A percentile compares a stretch with the other conserved stretches of the same genome.
Evolutionary conservation across 176 grass and related monocot genomes (phyloP).

Genomic region (Oryza australiensis): DNA sequence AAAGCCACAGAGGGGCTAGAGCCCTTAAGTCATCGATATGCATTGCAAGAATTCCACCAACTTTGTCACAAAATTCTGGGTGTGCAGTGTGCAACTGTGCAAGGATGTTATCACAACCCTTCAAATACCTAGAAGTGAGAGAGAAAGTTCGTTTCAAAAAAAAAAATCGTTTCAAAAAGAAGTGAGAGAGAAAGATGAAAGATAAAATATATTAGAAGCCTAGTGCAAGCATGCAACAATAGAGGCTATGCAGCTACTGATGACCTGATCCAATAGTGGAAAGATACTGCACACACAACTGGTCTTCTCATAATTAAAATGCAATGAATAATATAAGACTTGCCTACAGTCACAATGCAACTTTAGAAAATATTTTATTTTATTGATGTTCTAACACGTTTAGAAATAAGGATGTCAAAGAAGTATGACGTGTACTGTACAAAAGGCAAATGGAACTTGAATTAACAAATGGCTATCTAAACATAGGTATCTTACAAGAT

Average conservation of each 20-base stretch:
- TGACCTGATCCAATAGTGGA: not conserved
- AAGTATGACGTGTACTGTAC: not conserved
- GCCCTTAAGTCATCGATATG: conserved; percentile 91
- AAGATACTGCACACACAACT: not conserved
- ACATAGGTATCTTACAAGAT: not conserved
- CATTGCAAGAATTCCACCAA: conserved; percentile 82
- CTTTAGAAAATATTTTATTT: not conserved
- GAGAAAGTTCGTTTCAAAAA: no score
- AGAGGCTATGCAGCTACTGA: not conserved
- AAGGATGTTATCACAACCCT: conserved; percentile 96
- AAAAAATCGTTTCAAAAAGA: no score
- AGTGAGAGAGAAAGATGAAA: conserved; percentile 17
- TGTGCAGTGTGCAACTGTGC: conserved; percentile 84
- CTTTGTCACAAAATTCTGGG: conserved; percentile 97
- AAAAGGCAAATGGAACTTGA: not conserved
- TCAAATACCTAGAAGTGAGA: conserved; percentile 74
- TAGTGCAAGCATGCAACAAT: not conserved
- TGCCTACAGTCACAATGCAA: not conserved
- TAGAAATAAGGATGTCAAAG: not conserved
- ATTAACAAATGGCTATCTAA: conserved; percentile 1
- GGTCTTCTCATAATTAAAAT: not conserved
- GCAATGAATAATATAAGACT: not conserved
- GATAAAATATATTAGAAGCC: conserved; percentile 11
- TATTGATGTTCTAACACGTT: not conserved
- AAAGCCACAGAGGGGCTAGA: conserved; percentile 89